Conservation (phyloP, 441 rosid genomes). For the Mallotus repandus region DNA sequence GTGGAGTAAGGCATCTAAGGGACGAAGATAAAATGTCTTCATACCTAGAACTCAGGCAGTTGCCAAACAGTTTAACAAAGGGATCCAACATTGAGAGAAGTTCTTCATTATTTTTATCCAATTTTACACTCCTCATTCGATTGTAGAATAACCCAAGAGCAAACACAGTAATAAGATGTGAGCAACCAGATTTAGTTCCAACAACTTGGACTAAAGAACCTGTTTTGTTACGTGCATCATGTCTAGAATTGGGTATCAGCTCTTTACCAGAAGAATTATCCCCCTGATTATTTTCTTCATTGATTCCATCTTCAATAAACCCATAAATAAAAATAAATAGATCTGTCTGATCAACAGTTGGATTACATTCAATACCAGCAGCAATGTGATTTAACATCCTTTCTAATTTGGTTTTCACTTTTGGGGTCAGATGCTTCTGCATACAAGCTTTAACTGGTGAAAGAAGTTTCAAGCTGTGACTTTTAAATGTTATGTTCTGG, state of each 20-base stretch:
- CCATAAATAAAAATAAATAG: conserved; percentile 67
- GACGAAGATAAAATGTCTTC: conserved; percentile 77
- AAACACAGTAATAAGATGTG: conserved; percentile 76
- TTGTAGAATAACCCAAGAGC: conserved; percentile 68
- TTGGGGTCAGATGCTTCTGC: conserved; percentile 69
- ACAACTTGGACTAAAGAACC: conserved; percentile 29
- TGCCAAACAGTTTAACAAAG: conserved; percentile 63
- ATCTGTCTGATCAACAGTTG: conserved; percentile 80
- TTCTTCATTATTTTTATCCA: conserved; percentile 42
- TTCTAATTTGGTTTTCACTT: conserved; percentile 67
- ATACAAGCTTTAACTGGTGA: conserved; percentile 59
- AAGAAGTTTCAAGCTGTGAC: conserved; percentile 65
- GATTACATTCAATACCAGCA: conserved; percentile 79
- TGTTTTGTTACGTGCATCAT: conserved; percentile 30
- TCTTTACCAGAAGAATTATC: conserved; percentile 31
- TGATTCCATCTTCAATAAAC: conserved; percentile 58
- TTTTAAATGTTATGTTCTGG: conserved; percentile 67
- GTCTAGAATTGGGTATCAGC: conserved; percentile 29
- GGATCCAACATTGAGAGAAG: conserved; percentile 83
- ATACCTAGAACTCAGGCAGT: conserved; percentile 81
- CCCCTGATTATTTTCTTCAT: conserved; percentile 44
- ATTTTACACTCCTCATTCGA: conserved; percentile 52
- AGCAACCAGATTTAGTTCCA: conserved; percentile 45
- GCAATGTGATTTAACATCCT: conserved; percentile 73
- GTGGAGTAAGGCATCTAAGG: conserved; percentile 71